These are phyloP conservation scores for Pilobolus umbonatus DNA, from an alignment of 192 early-diverging fungal genomes.

Conservation along the genomic window DNA sequence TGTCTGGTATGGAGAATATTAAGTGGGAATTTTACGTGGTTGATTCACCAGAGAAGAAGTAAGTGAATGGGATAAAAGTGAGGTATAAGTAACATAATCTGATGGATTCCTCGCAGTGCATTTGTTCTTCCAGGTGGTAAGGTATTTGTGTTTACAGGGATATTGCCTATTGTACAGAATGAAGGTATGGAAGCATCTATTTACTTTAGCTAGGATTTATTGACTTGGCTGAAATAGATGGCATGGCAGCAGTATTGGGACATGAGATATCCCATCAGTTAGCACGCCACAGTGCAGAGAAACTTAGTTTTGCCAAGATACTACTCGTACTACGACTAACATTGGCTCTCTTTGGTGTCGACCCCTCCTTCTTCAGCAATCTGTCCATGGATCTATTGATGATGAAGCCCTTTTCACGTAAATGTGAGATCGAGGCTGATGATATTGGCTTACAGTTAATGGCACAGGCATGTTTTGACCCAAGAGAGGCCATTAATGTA, in stretches of 20 bases:
- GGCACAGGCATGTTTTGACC: slow-evolving; percentile 92
- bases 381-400: slow-evolving; percentile 67
- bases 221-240: slow-evolving; percentile 38
- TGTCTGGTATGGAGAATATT: slow-evolving; percentile 62
- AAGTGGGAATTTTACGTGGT: slow-evolving; percentile 95
- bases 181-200: slow-evolving; percentile 37
- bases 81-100: background rate
- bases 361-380: slow-evolving; percentile 57
- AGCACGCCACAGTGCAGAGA: slow-evolving; percentile 88
- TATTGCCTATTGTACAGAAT: slow-evolving; percentile 73
- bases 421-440: slow-evolving; percentile 92
- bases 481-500: slow-evolving; percentile 66
- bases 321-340: slow-evolving; percentile 53
- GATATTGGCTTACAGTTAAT: slow-evolving; percentile 83
- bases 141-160: slow-evolving; percentile 96
- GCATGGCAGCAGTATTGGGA: slow-evolving; percentile 87
- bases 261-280: slow-evolving; percentile 95
- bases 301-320: slow-evolving; percentile 71
- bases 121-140: slow-evolving; percentile 95
- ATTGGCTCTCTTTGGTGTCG: slow-evolving; percentile 58
- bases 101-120: slow-evolving; percentile 40
- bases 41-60: slow-evolving; percentile 70
- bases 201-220: background rate
- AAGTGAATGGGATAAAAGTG: background rate
- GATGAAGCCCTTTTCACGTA: slow-evolving; percentile 81